Evolutionary conservation across 371 early-diverging fungal species (phyloP), one percentile per base, ranked within the genome.

Genomic region (Mucor mucedo): DNA sequence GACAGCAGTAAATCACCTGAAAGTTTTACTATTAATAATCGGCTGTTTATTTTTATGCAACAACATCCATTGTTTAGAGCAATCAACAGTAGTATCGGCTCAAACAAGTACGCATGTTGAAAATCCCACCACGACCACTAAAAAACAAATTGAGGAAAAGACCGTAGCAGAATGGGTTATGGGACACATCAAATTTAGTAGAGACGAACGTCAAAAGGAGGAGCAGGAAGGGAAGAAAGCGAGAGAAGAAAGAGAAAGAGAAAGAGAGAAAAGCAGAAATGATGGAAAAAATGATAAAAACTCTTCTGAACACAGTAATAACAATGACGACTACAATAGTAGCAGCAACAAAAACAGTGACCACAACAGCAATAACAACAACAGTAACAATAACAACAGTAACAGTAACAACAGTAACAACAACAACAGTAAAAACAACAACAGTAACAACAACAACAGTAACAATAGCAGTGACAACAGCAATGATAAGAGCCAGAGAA

Each of bases 1-100:
- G 28, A 14, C 48, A 35, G 21, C 50, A 49, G 38, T 13, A 39
- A 28, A 45, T 58, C 58, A 47, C 21, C 33, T 58, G 2, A 58
- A 45, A 2, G 21, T 58, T 28, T 45, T 58, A 10, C 21, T 33
- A 48, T 38, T 47, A 16, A 32, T 47, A 5, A 45, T 58, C 11
- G 16, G 35, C 4, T 48, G 47, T 10, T 27, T 48, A 38, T 11
- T 35, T 35, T 29, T 33, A 45, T 45, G 14, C 47, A 35, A 10
- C 16, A 48, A 30, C 38, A 58, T 16, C 1, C 45, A 45, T 11
- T 58, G 35, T 47, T 32, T 45, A 11, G 33, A 61, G 21, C 16
- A 41, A 44, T 27, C 38, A 10, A 32, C 40, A 62, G 4, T 21
- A 45, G 38, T 35, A 55, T 38, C 48, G 9, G 41, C 27, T 9